Conservation (phyloP, 2,329 filamentous ascomycete genomes). For the Emergomyces orientalis region DNA sequence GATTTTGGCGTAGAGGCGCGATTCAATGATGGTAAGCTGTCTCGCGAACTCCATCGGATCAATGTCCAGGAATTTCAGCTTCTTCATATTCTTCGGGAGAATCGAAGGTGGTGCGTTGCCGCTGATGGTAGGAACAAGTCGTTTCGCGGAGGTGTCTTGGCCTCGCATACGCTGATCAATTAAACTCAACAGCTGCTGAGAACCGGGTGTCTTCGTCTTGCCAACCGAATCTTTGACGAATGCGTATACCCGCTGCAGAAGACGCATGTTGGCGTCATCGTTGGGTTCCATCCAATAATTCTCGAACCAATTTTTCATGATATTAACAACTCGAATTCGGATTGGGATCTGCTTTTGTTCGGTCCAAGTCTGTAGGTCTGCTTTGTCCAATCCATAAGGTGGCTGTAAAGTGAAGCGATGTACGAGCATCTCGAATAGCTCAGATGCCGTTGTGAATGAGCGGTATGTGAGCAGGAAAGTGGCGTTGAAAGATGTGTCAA, state of each 20-base stretch:
- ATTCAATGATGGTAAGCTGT: conserved; percentile 94
- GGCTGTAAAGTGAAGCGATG: conserved; percentile 89
- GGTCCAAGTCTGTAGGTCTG: conserved; percentile 78
- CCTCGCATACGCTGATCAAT: conserved; percentile 82
- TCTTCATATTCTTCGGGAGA: conserved; percentile 98
- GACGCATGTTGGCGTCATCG: conserved; percentile 70
- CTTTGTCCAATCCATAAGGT: conserved; percentile 63
- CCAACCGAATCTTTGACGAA: conserved; percentile 91
- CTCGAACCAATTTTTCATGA: conserved; percentile 96
- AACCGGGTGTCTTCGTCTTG: conserved; percentile 85
- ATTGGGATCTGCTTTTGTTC: conserved; percentile 95
- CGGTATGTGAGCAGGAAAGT: conserved; percentile 95
- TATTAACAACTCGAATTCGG: conserved; percentile 91
- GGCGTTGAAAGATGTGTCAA: conserved; percentile 92
- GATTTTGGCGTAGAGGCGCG: conserved; percentile 87
- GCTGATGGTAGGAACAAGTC: conserved; percentile 77
- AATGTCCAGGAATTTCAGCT: conserved; percentile 95
- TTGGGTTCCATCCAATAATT: conserved; percentile 98
- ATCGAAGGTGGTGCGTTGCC: conserved; percentile 78
- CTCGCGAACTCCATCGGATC: conserved; percentile 94
- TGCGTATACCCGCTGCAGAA: conserved; percentile 79
- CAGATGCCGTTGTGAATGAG: conserved; percentile 83
- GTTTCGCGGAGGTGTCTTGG: conserved; percentile 76
- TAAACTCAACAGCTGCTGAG: conserved; percentile 70
- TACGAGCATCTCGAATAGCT: conserved; percentile 87